Evolutionary conservation across 2,329 filamentous ascomycete genomes (phyloP), one percentile per base, ranked within the genome.

Genomic region (Talaromyces sp.): DNA sequence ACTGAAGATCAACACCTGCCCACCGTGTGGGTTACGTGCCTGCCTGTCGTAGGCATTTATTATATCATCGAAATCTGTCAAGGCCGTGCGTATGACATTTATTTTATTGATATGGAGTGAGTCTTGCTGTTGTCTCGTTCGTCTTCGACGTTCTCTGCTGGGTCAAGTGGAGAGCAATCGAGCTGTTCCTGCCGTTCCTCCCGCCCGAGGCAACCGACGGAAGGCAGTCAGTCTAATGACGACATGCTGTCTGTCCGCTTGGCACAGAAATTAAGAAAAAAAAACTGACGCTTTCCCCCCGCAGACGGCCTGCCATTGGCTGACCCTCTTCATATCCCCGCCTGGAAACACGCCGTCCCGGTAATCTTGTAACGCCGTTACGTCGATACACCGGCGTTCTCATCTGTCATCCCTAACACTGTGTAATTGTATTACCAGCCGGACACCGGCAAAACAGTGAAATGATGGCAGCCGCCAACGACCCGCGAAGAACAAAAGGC

Each of bases 1-100:
- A 65, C 48, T 57, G 57, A 37, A 41, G 63, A 64, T 60, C 57
- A 35, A 56, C 63, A n/a, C 50, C 27, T 33, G 48, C 27, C 9
- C 27, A 56, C 31, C 50, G 50, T 31, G 37, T 56, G 16, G 35
- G 24, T 27, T 54, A 47, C 54, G 58, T 57, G 57, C 57, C 58
- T 60, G 60, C 58, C 56, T 50, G 62, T n/a, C 24, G 37, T 24
- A 37, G 41, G 22, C 62, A 64, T 52, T 50, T 64, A 47, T 7
- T 27, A 41, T 37, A 58, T 43, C 33, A 33, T 56, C 11, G 50
- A 11, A 22, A n/a, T 6, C 50, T 11, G 39, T 50, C 19, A n/a
- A 33, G 1, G 39, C 47, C 33, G 35, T 33, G 22, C 37, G 37
- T 47, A 13, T 22, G 33, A 37, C 33, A 39, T 14, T 14, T 6